phyloP scores from a whole-genome alignment of 108 stramenopile species.

The Phaeodactylum tricornutum region DNA sequence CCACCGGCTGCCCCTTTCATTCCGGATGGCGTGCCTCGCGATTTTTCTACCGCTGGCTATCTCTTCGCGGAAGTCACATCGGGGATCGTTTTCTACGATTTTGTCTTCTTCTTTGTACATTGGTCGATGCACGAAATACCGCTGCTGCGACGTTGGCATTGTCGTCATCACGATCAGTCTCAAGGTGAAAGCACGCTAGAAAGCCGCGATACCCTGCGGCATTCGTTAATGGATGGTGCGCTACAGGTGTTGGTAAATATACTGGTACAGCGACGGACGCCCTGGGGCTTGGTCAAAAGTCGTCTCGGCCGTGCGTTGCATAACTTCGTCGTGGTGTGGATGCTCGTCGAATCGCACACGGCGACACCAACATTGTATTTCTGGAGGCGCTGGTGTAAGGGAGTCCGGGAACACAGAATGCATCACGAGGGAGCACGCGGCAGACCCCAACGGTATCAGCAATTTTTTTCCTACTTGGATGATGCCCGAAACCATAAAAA shows the following conservation, averaged over 20 bases:
- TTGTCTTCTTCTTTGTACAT: slow-evolving; percentile 16
- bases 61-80: slow-evolving; percentile 8
- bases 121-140: slow-evolving; percentile 19
- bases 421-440: no score
- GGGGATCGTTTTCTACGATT: slow-evolving; percentile 18
- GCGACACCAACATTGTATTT: slow-evolving; percentile 11
- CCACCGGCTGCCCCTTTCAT: slow-evolving; percentile 7
- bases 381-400: slow-evolving; percentile 13
- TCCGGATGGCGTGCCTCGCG: slow-evolving; percentile 9
- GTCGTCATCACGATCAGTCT: slow-evolving; percentile 2
- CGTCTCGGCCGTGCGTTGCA: slow-evolving; percentile 23
- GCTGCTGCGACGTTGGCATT: slow-evolving; percentile 1
- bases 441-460: slow-evolving; percentile 16
- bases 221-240: slow-evolving; percentile 32
- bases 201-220: slow-evolving; percentile 24
- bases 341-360: slow-evolving; percentile 26
- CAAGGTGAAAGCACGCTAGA: slow-evolving; percentile 1
- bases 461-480: slow-evolving; percentile 21
- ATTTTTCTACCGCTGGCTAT: background rate
- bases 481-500: no score
- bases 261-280: slow-evolving; percentile 25
- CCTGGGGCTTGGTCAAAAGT: slow-evolving; percentile 24
- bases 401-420: slow-evolving; percentile 18
- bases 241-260: slow-evolving; percentile 39
- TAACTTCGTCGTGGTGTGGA: slow-evolving; percentile 31